Evolutionary conservation across 2,329 filamentous ascomycete species (phyloP), one percentile per base, ranked within the genome.

Genomic region (Fusarium goolgardi): DNA sequence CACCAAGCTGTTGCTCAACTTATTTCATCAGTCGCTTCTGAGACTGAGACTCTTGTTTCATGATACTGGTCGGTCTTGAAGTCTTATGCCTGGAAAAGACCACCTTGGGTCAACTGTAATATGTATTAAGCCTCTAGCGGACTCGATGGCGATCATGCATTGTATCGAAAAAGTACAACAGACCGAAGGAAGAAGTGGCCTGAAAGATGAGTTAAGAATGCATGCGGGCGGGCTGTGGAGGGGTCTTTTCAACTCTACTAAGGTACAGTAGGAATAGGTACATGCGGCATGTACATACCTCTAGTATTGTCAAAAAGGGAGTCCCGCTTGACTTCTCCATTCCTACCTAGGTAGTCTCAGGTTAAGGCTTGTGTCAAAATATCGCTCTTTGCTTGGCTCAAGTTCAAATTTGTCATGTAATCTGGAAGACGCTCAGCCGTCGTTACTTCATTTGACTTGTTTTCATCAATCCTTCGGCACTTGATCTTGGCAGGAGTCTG

Each of bases 141-240:
- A 37, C 16, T 63, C 45, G 40, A 60, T 54, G 50, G 46, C n/a
- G 18, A 44, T 27, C 50, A 59, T 63, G 47, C 52, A 49, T 50
- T 50, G 35, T 50, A 54, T 62, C 54, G 53, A 52, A 59, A 46
- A 47, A 32, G 54, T 45, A 45, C 25, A 37, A 21, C 21, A 47
- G 44, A 41, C 50, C 65, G 16, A 59, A 64, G 46, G 56, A 40
- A 68, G 51, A 45, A 21, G 13, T 59, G 65, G 65, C 34, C 65
- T 68, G 65, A 66, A 69, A 69, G 65, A 49, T 69, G 65, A 69
- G 65, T 66, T 69, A 69, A 63, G 65, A 62, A 52, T 52, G 52
- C 56, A 53, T 57, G 65, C 66, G 65, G 61, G 55, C 44, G 52
- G 65, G 32, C 41, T 69, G 32, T 63, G 60, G 65, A 68, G 65